Evolutionary conservation across 305 asterid genomes (phyloP), one percentile per base, ranked within the genome.

Genomic region (Fraxinus velutina): DNA sequence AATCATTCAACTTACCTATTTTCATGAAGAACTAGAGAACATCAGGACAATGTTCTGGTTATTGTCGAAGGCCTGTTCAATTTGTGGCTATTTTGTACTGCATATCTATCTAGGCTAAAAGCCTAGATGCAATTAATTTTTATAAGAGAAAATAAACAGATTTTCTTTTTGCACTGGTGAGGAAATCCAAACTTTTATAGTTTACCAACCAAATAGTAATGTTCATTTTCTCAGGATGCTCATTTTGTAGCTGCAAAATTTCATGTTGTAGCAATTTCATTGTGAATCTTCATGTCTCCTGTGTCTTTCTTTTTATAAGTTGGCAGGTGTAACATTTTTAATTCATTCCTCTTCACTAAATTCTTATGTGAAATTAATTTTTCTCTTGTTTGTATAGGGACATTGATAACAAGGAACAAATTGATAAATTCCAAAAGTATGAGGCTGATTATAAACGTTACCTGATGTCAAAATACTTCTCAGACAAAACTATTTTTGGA

Each of bases 401-500:
- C 55, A 84, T 91, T 89, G 90, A 87, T 50, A 81, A 72, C 83
- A 78, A 66, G 83, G 92, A 87, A 62, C 85, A 87, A 33, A 60
- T 76, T 27, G 94, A 91, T 77, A 92, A 92, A 85, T 88, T 89
- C 86, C 83, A 88, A 89, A 90, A 82, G 82, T 89, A 92, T 33
- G 94, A 86, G 84, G 91, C 90, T 81, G 97, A 95, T 44, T 89
- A 78, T 36, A 90, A 89, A 71, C 92, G 87, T 47, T 86, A 89
- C 78, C 60, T 93, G 83, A 91, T 87, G 88, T 80, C 95, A 13
- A 93, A 95, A 82, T 95, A 92, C 87, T 93, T 95, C 92, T 92
- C 97, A 2, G 98, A 92, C 90, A 93, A 93, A 86, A 93, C 92
- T 77, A 85, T 90, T 12, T 93, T 86, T 87, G 98, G 98, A 89